A percentile compares a stretch with the other conserved stretches of the same genome.
Evolutionary conservation across 2,329 filamentous ascomycete species (phyloP).

Genomic region (Rutstroemia sp.): DNA sequence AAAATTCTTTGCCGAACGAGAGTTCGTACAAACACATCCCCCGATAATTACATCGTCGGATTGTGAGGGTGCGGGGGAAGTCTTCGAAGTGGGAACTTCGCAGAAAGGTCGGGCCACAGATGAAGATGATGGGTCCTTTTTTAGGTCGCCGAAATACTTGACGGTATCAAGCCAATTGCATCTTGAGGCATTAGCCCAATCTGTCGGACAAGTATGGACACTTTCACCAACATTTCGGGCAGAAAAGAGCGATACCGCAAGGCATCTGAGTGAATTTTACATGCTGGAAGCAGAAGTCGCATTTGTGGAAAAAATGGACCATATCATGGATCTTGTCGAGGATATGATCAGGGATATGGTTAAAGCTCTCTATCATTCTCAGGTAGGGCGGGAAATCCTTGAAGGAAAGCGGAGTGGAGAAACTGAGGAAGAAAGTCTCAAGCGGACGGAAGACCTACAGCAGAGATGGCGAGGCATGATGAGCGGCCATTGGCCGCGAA

Average conservation of each 20-base stretch:
- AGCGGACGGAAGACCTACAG: slow-evolving; percentile 39
- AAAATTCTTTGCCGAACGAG: slow-evolving; percentile 63
- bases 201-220: slow-evolving; percentile 87
- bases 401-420: slow-evolving; percentile 9
- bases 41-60: slow-evolving; percentile 95
- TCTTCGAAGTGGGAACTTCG: slow-evolving; percentile 57
- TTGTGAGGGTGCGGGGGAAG: slow-evolving; percentile 93
- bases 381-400: slow-evolving; percentile 45
- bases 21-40: slow-evolving; percentile 79
- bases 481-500: slow-evolving; percentile 59
- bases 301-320: slow-evolving; percentile 62
- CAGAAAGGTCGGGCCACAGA: slow-evolving; percentile 19
- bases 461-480: slow-evolving; percentile 67
- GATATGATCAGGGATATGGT: slow-evolving; percentile 58
- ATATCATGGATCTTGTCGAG: slow-evolving; percentile 75
- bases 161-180: slow-evolving; percentile 95
- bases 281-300: slow-evolving; percentile 93
- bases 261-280: slow-evolving; percentile 95
- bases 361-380: slow-evolving; percentile 36
- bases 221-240: slow-evolving; percentile 90
- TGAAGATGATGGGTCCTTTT: slow-evolving; percentile 54
- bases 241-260: slow-evolving; percentile 84
- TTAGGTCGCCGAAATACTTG: slow-evolving; percentile 81
- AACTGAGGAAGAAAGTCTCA: background rate
- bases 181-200: slow-evolving; percentile 83